Evolutionary conservation across 257 asterid species (phyloP), one percentile per base, ranked within the genome.

Genomic region (Solanum ossicruentum): DNA sequence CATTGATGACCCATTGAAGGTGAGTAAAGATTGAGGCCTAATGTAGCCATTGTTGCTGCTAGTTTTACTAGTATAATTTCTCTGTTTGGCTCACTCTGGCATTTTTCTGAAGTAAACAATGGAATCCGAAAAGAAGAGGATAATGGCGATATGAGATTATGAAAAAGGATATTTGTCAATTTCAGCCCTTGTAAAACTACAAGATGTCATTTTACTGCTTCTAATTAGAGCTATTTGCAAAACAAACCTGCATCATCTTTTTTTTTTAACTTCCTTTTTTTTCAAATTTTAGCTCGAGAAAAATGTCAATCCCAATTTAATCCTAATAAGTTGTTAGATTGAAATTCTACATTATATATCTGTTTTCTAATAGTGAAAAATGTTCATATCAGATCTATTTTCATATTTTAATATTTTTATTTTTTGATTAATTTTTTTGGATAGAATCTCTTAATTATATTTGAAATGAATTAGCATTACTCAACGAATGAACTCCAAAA

Each of bases 1-100:
- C 39, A 75, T 77, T 70, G 78, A 79, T 66, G 84, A 86, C 84
- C 67, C 87, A 82, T 87, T 13, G 43, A 15, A 11, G 61, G 60
- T 12, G 51, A 47, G 57, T 32, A 17, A 80, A 78, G 70, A 79
- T 84, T 67, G 3, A 55, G 52, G 85, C 51, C 20, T 51, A 7
- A 41, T 20, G 82, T 78, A 26, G 82, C 82, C 82, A 78, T 78
- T 26, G 65, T 7, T 72, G 80, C 39, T 6, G 12, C 39, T 72
- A n/a, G 3, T 12, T 21, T 72, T 28, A 72, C 80, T 72, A 72
- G 16, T 39, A 70, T 18, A 70, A 18, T 41, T 75, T 75, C 13
- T 47, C 39, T 47, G 36, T 0, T 70, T 70, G 54, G 79, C 52
- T n/a, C 43, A 71, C 32, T 1, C 9, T 72, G 80, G 39, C 80